These are phyloP conservation scores for Angophora floribunda DNA, from an alignment of 345 rosid genomes.

Conservation along the genomic window DNA sequence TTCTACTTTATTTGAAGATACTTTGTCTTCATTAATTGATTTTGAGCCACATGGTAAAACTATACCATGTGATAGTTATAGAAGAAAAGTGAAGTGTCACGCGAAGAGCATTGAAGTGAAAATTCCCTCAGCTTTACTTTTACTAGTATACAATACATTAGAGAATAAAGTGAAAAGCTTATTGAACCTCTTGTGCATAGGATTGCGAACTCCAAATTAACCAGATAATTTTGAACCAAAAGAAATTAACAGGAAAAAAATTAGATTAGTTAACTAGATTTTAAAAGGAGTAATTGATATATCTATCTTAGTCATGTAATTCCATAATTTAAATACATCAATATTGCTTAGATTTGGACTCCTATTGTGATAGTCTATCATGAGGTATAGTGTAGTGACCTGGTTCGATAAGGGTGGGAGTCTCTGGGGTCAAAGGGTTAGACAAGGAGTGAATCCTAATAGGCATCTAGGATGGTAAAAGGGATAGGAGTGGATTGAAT, in stretches of 20 bases:
- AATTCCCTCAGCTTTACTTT: not conserved
- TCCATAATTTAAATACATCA: not conserved
- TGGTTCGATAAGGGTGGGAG: not conserved
- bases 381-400: not conserved
- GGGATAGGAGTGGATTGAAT: not conserved
- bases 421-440: fast-evolving
- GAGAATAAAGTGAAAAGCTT: not conserved
- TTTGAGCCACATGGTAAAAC: not conserved
- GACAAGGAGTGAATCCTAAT: not conserved
- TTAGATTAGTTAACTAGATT: not conserved
- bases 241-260: not conserved
- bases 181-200: not conserved
- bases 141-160: not conserved
- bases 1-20: not conserved
- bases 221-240: not conserved
- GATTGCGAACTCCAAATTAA: not conserved
- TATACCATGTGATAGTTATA: not conserved
- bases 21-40: not conserved
- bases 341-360: not conserved
- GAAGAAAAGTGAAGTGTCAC: not conserved
- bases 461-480: not conserved
- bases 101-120: not conserved
- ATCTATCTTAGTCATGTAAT: not conserved
- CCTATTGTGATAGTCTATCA: not conserved
- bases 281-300: not conserved